phyloP scores from a whole-genome alignment of 768 basidiomycete species.

The Punctularia strigosozonata region DNA sequence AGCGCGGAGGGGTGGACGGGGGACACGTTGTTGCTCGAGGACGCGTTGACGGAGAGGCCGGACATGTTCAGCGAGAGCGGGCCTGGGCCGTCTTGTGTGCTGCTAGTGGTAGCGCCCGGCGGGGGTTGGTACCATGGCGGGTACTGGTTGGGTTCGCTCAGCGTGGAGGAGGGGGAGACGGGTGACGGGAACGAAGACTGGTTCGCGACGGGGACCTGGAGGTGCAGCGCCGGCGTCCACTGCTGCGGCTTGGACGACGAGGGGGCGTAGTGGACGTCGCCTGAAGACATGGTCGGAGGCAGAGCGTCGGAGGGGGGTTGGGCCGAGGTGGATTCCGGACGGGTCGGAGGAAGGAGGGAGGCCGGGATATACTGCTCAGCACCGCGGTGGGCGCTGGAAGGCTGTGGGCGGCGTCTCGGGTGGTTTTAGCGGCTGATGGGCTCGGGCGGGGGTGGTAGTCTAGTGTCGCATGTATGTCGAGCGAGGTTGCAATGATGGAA shows the following conservation, averaged over 20 bases:
- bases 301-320: constrained; percentile 12
- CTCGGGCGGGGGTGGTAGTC: too few relatives aligned
- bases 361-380: too few relatives aligned
- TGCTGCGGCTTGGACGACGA: constrained; percentile 16
- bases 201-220: constrained; percentile 17
- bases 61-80: constrained; percentile 58
- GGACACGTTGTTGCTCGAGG: constrained; percentile 55
- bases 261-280: constrained; percentile 19
- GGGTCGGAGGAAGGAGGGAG: too few relatives aligned
- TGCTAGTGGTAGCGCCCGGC: constrained; percentile 10
- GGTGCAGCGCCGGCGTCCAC: constrained; percentile 19
- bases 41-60: constrained; percentile 48
- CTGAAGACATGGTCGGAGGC: constrained; percentile 15
- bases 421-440: too few relatives aligned
- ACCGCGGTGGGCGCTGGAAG: too few relatives aligned
- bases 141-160: constrained; percentile 19
- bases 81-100: constrained; percentile 17
- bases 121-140: constrained; percentile 11
- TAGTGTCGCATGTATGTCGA: too few relatives aligned
- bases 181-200: constrained; percentile 21
- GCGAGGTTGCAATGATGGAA: too few relatives aligned
- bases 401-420: too few relatives aligned
- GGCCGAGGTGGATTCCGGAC: too few relatives aligned
- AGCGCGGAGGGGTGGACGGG: constrained; percentile 40
- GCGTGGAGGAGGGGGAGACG: constrained; percentile 19